A percentile compares a stretch with the other conserved stretches of the same genome.
These are phyloP conservation scores for Xanthoconium separans DNA, from an alignment of 1,284 basidiomycete species.

Conservation along the genomic window DNA sequence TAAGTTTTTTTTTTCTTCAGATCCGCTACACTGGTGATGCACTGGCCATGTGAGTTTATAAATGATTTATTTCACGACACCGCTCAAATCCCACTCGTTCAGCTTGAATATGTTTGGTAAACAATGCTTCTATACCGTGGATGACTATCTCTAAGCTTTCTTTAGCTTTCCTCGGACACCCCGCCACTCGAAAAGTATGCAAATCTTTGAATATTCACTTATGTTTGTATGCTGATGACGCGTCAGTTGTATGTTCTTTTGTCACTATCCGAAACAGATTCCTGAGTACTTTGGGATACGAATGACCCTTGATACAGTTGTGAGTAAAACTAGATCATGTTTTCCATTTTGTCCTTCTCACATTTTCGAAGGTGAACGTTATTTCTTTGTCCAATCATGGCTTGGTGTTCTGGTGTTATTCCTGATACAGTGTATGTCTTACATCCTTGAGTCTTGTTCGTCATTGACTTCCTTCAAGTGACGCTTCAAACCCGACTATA, in stretches of 20 bases:
- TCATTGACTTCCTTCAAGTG: constrained; percentile 5
- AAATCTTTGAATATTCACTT: not conserved
- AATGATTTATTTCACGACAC: not conserved
- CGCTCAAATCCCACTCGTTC: not conserved
- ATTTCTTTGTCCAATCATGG: constrained; percentile 7
- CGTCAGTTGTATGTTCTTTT: constrained; percentile 16
- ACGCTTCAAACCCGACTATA: constrained; percentile 13
- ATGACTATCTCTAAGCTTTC: not conserved
- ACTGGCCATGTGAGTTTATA: constrained; percentile 14
- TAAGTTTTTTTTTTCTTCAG: not conserved
- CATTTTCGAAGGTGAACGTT: constrained; percentile 6
- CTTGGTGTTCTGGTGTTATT: not conserved
- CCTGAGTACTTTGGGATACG: not conserved
- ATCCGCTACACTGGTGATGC: constrained; percentile 18
- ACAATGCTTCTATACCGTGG: not conserved
- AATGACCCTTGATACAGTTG: constrained; percentile 4
- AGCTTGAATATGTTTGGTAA: constrained; percentile 18
- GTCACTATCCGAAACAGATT: not conserved
- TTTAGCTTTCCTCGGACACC: constrained; percentile 13
- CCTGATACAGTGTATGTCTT: constrained; percentile 12
- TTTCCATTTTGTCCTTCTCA: not conserved
- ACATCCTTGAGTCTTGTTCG: not conserved
- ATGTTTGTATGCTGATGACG: not conserved
- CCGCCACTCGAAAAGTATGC: constrained; percentile 11
- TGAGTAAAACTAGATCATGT: not conserved